phyloP scores from a whole-genome alignment of 1,139 yeast genomes.

The Saccharomyces hybrid region DNA sequence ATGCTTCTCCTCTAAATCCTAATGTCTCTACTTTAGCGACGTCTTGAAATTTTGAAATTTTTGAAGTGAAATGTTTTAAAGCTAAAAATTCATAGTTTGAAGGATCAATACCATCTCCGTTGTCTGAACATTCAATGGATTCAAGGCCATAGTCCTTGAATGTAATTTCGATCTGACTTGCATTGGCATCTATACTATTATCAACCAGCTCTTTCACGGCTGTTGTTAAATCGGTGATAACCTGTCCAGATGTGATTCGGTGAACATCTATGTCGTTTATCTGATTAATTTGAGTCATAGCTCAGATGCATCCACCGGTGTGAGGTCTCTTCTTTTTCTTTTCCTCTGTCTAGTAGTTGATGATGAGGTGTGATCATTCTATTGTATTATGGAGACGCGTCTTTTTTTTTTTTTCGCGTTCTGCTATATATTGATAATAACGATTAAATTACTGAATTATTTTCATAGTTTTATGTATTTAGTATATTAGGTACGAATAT shows the following conservation, averaged over 20 bases:
- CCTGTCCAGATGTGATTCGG: constrained; percentile 86
- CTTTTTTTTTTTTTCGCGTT: not conserved
- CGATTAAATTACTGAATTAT: too few relatives aligned
- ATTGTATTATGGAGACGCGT: not conserved
- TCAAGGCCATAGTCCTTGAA: constrained; percentile 71
- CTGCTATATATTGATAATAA: not conserved
- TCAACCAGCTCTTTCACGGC: constrained; percentile 83
- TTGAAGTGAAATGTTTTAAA: constrained; percentile 73
- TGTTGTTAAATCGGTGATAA: constrained; percentile 67
- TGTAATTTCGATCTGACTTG: constrained; percentile 57
- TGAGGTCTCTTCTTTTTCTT: not conserved
- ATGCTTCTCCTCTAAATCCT: constrained; percentile 85
- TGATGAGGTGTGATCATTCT: not conserved
- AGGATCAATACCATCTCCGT: constrained; percentile 65
- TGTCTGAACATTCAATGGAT: constrained; percentile 61
- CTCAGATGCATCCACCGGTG: not conserved
- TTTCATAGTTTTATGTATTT: too few relatives aligned
- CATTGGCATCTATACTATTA: constrained; percentile 73
- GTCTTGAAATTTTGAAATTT: constrained; percentile 53
- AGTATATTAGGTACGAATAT: not conserved
- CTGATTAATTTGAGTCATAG: not conserved
- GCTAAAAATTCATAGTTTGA: constrained; percentile 60
- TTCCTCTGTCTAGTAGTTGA: not conserved
- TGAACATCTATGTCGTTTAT: constrained; percentile 40
- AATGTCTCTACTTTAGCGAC: constrained; percentile 46